phyloP scores from a whole-genome alignment of 2,329 filamentous ascomycete species.

The Mycocentrospora acerina region DNA sequence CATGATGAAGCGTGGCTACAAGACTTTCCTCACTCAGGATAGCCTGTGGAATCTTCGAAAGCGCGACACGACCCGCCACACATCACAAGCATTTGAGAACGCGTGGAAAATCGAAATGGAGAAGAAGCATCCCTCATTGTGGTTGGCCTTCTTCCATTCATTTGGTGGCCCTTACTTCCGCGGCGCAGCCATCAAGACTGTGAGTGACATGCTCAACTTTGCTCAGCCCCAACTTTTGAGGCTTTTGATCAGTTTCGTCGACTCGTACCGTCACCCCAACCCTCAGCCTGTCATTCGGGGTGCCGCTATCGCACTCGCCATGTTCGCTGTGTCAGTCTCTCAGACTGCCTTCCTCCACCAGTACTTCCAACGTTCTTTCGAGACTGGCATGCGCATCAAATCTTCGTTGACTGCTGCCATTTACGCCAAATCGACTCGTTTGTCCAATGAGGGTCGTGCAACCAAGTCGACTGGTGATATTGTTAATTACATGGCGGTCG shows the following conservation, averaged over 20 bases:
- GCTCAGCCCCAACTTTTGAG: constrained; percentile 87
- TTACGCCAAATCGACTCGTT: constrained; percentile 83
- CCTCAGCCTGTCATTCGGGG: constrained; percentile 82
- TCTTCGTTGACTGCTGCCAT: constrained; percentile 86
- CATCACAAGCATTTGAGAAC: constrained; percentile 67
- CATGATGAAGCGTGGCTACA: constrained; percentile 94
- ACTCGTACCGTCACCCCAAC: constrained; percentile 66
- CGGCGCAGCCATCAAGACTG: constrained; percentile 83
- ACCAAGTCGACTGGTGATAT: constrained; percentile 94
- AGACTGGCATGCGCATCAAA: constrained; percentile 96
- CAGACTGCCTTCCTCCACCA: constrained; percentile 94
- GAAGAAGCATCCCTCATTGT: constrained; percentile 75
- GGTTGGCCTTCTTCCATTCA: constrained; percentile 79
- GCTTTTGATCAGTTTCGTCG: constrained; percentile 79
- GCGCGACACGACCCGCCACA: constrained; percentile 74
- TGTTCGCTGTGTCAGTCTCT: constrained; percentile 84
- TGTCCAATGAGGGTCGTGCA: constrained; percentile 90
- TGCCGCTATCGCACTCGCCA: constrained; percentile 81
- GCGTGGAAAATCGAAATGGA: constrained; percentile 77
- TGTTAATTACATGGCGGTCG: constrained; percentile 99
- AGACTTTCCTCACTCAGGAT: constrained; percentile 86
- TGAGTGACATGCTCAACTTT: constrained; percentile 84
- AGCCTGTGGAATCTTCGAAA: constrained; percentile 91
- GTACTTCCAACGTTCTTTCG: constrained; percentile 94
- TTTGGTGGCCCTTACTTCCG: constrained; percentile 83